Evolutionary conservation across 1,139 yeast genomes (phyloP), one percentile per base, ranked within the genome.

Genomic region (Taiozyma sp.): DNA sequence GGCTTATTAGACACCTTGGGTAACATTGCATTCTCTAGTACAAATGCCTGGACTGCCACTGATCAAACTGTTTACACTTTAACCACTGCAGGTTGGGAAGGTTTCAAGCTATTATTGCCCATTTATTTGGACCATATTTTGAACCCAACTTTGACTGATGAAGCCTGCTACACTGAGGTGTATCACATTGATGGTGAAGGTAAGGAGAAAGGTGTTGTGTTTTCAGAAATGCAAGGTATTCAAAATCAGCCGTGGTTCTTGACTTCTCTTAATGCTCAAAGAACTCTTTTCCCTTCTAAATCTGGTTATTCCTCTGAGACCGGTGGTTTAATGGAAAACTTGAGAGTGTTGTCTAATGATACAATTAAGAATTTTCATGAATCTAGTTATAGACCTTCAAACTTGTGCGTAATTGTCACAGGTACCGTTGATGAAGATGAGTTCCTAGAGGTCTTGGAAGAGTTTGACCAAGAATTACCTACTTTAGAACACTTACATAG

Each of bases 11-110:
- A 95, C 63, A 84, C 84, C 9, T 76, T 92, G 51, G 97, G 98
- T 8, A 90, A 91, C 65, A 71, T 90, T 52, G 84, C 91, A 58
- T 87, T 87, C 68, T 87, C 97, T 1, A 77, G 83, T 9, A 95
- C 99, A 1, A 95, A 95, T 65, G 99, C 99, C 0, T 92, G 97
- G 97, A 93, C 99, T 0, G 91, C 87, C 1, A 88, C 93, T 4
- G 99, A 95, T 68, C 96, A 90, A 65, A 95, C 99, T 0, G 97
- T 91, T 2, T 95, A 93, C 64, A 90, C 97, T 1, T 74, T 95
- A 51, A 80, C 87, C 10, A 84, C 96, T 43, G 98, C 98, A 0
- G 99, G 99, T 8, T 92, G 97, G 97, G 91, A 88, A 51, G 99
- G 98, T 0, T 95, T 95, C 69, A 81, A 80, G 51, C 77, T 84